Base-by-base conservation (phyloP, 148 eudicot species). In the Salicornia ramosissima region DNA sequence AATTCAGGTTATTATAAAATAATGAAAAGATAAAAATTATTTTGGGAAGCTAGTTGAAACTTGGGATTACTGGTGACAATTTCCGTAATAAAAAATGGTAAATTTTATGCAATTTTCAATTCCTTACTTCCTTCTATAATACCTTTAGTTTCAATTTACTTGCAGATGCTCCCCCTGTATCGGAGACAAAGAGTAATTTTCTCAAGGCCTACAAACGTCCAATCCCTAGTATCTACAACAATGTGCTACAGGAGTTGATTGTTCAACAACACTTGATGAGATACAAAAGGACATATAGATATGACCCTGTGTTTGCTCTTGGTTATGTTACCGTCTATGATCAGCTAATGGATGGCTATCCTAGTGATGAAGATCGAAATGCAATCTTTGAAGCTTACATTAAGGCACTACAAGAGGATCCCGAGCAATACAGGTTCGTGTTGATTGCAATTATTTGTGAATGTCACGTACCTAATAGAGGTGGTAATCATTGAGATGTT, bases 341-440 rank as follows among this genome's bases (percentile, higher is more conserved):
- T 83, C 97, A 87, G 78, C 88, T 94, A 54, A 94, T 94, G 99
- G 99, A 94, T 16, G 99, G 96, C 6, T 94, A 94, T 78, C 99
- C 92, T 6, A 87, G 87, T 76, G 90, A 88, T 73, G 93, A 84
- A 73, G 99, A 94, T 74, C 86, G 85, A 46, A 85, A 79, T 45
- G 85, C 88, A 16, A 94, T 94, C 72, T 94, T 94, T 65, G 85
- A 86, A 72, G 90, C 99, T 65, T 94, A 94, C 79, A 80, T 94
- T 42, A 84, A 81, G 14, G 99, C 99, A 47, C 77, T 94, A 29
- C 83, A 88, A 10, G 99, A 88, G 80, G 97, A 88, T 67, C 99
- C 99, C 4, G 80, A 81, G 58, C 86, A 82, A 69, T 94, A 88
- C 78, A 87, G 99, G 99, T 79, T 36, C 58, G 71, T 76, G 49